Evolutionary conservation across 1,139 yeast species (phyloP).

Genomic region (Candida sojae): DNA sequence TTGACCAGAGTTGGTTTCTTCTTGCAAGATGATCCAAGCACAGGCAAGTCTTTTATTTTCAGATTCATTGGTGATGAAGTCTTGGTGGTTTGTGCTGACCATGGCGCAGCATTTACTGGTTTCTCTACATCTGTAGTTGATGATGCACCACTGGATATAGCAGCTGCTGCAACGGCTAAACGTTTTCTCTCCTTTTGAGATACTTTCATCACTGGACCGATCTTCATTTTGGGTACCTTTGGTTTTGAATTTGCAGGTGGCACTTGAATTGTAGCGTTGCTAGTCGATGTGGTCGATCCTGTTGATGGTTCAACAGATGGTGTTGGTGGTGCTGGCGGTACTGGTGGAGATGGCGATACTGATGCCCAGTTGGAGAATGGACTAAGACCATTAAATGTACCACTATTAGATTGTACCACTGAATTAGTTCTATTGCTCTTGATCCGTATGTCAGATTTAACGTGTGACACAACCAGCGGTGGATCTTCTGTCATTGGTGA

Average conservation of each 20-base stretch:
- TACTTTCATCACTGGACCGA: constrained; percentile 38
- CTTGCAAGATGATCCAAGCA: constrained; percentile 12
- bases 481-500: constrained; percentile 12
- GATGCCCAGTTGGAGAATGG: constrained; percentile 37
- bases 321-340: background rate
- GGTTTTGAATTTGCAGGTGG: constrained; percentile 10
- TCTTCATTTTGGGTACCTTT: constrained; percentile 27
- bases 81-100: constrained; percentile 6
- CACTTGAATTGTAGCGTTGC: background rate
- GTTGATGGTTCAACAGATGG: background rate
- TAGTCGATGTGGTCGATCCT: background rate
- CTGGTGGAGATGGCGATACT: background rate
- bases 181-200: constrained; percentile 58
- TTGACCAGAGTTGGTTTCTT: constrained; percentile 5
- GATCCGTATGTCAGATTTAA: background rate
- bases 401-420: background rate
- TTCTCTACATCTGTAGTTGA: background rate
- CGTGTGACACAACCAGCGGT: background rate
- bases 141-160: background rate
- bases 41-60: constrained; percentile 13
- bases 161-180: constrained; percentile 14
- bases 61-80: background rate
- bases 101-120: constrained; percentile 3
- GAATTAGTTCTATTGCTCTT: background rate
- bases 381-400: constrained; percentile 21